Base-by-base conservation (phyloP, 768 basidiomycete genomes). In the Serpula lacrymans region DNA sequence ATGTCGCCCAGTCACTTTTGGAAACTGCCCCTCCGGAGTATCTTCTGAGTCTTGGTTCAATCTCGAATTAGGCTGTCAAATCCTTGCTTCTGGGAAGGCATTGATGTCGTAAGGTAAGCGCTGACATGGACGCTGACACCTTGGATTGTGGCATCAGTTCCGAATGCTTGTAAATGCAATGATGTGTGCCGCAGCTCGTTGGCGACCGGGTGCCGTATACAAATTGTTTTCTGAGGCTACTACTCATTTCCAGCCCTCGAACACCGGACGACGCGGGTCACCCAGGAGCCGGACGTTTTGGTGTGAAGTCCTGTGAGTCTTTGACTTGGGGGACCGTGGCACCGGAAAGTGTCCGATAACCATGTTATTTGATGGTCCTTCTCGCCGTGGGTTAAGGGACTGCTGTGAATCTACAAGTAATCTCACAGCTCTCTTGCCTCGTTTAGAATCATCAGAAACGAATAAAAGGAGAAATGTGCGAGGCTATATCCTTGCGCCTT, bases 391-490 rank as follows among this genome's bases (percentile, higher is more conserved):
- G n/a, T 34, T 23, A 18, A 33, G 8, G 31, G 20, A 14, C 20
- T 14, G 31, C 31, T 33, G 31, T 6, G 31, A 33, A 33, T 14
- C 31, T 33, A 33, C 20, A n/a, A n/a, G n/a, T 18, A n/a, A 33
- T 33, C 31, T 33, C 31, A 33, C 31, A 33, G 31, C 14, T n/a
- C 16, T 34, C 22, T 49, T 43, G 46, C 47, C 43, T 26, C 18
- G 33, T 52, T 47, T 43, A 28, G 47, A 26, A 23, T 27, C 28
- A 6, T n/a, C 35, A 37, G 34, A 27, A 42, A 8, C 22, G 38
- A 43, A 63, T 60, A 60, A 63, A 60, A 53, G 49, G 41, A 32
- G 29, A 10, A 4, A n/a, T 11, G 21, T 20, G n/a, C 26, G n/a
- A 23, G 11, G 36, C 11, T 20, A 13, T 24, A 43, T 23, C 29